These are phyloP conservation scores for Tricladium varicosporioides DNA, from an alignment of 2,329 filamentous ascomycete genomes.

Conservation along the genomic window DNA sequence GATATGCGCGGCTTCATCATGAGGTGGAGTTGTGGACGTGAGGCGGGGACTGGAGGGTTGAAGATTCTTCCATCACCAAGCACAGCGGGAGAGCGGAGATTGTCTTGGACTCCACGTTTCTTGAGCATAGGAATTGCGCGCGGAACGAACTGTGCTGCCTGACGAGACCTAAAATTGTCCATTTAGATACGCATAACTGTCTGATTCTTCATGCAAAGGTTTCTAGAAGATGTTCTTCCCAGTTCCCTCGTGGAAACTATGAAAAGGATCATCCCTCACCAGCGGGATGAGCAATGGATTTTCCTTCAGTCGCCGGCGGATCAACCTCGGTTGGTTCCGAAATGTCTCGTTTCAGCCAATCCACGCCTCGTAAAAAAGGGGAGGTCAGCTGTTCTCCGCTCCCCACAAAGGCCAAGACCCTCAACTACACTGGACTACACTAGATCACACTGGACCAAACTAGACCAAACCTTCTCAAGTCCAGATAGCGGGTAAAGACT, in stretches of 20 bases:
- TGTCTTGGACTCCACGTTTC: neutral
- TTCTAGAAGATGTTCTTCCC: neutral
- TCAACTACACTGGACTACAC: constrained; percentile 56
- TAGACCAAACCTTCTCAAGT: constrained; percentile 40
- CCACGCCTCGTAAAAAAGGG: neutral
- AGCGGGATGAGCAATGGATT: too few species aligned
- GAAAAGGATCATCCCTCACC: neutral
- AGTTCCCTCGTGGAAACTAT: neutral
- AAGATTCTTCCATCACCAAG: neutral
- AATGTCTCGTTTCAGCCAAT: neutral
- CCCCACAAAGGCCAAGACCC: constrained; percentile 46
- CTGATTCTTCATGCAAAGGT: too few species aligned
- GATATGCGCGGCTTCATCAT: neutral
- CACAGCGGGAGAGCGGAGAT: neutral
- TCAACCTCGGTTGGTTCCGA: neutral
- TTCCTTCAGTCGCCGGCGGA: too few species aligned
- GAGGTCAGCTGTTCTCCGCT: constrained; percentile 23
- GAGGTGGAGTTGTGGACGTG: neutral
- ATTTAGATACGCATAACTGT: too few species aligned
- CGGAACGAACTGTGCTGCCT: neutral
- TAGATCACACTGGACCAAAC: constrained; percentile 51
- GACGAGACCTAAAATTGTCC: too few species aligned
- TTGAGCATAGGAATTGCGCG: neutral
- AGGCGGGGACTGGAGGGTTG: neutral
- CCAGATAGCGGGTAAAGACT: constrained; percentile 7